Conservation (phyloP, 495 filamentous ascomycete species). For the Xylaria grammica region DNA sequence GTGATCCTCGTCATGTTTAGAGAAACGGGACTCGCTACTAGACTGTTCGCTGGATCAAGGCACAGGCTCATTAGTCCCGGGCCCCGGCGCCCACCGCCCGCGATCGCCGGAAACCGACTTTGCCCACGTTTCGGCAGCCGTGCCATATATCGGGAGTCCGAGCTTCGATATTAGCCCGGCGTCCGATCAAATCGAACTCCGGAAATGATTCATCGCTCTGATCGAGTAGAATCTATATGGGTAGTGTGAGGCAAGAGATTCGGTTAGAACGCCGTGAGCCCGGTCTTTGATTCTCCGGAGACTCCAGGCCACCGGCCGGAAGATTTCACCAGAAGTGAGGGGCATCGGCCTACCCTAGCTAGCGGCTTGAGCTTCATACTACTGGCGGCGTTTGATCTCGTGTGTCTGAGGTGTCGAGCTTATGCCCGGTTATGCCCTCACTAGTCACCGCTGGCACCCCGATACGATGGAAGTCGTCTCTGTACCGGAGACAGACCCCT, state of each 20-base stretch:
- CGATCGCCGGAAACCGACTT: not conserved
- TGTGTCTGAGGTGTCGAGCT: not conserved
- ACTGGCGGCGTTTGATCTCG: not conserved
- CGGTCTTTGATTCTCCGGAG: not conserved
- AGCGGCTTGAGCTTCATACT: not conserved
- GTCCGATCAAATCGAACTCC: not conserved
- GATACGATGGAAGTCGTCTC: conserved; percentile 1
- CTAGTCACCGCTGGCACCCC: not conserved
- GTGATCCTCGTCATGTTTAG: not conserved
- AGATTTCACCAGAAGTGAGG: too few relatives aligned
- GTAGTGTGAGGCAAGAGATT: not conserved
- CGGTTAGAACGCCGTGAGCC: not conserved
- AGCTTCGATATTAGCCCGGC: not conserved
- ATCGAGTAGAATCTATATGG: not conserved
- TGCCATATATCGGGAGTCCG: not conserved
- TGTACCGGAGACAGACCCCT: not conserved
- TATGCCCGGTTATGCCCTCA: not conserved
- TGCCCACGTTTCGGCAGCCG: not conserved
- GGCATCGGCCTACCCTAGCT: not conserved
- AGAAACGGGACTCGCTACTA: not conserved
- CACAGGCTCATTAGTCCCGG: not conserved
- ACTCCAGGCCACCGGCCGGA: not conserved
- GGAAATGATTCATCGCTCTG: not conserved
- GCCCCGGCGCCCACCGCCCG: not conserved
- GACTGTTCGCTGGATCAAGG: not conserved